These are phyloP conservation scores for Ustilago xerochloae DNA, from an alignment of 1,284 basidiomycete genomes.

Conservation along the genomic window DNA sequence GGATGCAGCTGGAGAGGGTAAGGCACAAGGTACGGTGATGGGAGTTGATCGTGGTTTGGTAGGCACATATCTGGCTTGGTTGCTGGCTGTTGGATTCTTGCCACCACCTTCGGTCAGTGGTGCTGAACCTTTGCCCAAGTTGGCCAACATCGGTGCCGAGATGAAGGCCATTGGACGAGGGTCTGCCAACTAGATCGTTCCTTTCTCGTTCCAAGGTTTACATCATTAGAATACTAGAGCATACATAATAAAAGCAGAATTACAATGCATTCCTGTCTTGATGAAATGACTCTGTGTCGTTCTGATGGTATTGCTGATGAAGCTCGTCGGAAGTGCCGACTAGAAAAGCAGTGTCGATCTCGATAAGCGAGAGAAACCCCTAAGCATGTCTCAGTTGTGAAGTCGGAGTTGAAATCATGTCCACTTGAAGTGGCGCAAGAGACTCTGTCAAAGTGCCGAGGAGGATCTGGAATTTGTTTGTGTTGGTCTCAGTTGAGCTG, in stretches of 20 bases:
- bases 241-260: no score
- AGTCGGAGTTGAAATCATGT: no score
- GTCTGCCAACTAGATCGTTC: slow-evolving; percentile 53
- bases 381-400: no score
- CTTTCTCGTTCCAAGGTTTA: no score
- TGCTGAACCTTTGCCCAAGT: slow-evolving; percentile 54
- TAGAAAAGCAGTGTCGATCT: no score
- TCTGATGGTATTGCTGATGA: no score
- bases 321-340: no score
- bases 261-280: no score
- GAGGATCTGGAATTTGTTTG: not conserved
- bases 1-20: slow-evolving; percentile 70
- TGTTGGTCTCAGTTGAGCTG: not conserved
- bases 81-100: slow-evolving; percentile 87
- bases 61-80: slow-evolving; percentile 93
- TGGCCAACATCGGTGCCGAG: slow-evolving; percentile 44
- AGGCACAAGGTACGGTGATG: slow-evolving; percentile 69
- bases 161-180: slow-evolving; percentile 65
- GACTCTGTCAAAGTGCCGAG: not conserved
- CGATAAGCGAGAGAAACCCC: no score
- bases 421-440: not conserved
- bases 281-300: no score
- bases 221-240: no score
- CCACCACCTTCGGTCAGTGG: slow-evolving; percentile 23
- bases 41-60: slow-evolving; percentile 83